phyloP scores from a whole-genome alignment of 139 green algal genomes.

The Yamagishiella unicocca region DNA sequence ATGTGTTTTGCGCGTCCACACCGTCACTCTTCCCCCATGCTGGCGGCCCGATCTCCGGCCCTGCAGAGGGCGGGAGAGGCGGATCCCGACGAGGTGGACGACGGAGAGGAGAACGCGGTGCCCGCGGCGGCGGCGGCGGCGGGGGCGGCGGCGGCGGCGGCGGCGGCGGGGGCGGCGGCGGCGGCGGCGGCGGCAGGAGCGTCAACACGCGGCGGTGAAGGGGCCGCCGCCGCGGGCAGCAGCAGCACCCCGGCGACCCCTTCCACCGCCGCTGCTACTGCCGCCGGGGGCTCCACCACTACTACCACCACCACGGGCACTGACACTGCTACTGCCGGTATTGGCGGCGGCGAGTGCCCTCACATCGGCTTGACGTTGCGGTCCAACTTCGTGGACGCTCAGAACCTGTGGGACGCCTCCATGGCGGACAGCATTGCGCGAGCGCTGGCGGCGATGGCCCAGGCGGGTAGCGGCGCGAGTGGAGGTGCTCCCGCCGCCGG shows the following conservation, averaged over 20 bases:
- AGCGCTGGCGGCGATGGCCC: neutral
- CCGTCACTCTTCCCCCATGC: no score
- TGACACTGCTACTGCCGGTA: neutral
- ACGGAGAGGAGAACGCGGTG: neutral
- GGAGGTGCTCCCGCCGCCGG: neutral
- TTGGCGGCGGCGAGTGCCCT: slow-evolving; percentile 45
- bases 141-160: neutral
- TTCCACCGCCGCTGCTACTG: neutral
- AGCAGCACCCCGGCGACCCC: neutral
- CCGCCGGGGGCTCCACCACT: neutral
- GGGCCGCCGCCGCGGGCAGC: neutral
- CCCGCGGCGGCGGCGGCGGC: neutral
- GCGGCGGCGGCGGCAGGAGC: slow-evolving; percentile 6
- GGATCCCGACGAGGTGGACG: neutral
- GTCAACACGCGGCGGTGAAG: neutral
- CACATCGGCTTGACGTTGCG: slow-evolving; percentile 61
- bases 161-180: neutral
- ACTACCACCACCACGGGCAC: neutral
- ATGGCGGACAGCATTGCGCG: slow-evolving; percentile 63
- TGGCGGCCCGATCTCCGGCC: neutral
- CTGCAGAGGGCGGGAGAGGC: neutral
- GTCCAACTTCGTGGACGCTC: slow-evolving; percentile 66
- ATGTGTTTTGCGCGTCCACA: no score
- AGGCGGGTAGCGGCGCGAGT: neutral
- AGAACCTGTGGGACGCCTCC: slow-evolving; percentile 66